Evolutionary conservation across 164 flowering plant species (phyloP).

Genomic region (Paratinospora sagittata): DNA sequence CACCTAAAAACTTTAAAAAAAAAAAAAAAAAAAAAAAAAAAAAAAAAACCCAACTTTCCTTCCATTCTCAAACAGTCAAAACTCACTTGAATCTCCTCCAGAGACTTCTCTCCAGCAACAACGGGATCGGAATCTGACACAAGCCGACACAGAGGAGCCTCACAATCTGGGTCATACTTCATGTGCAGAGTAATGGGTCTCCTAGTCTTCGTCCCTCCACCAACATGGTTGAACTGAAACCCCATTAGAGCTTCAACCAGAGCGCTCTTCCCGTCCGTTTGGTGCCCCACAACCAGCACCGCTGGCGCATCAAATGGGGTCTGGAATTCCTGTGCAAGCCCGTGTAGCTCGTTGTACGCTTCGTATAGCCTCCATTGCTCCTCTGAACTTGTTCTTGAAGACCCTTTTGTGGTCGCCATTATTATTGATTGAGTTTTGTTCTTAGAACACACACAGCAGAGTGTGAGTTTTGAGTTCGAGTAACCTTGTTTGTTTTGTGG

Average conservation of each 20-base stretch:
- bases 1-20: too few species aligned
- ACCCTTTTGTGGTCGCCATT: not conserved
- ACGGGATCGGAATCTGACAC: slow-evolving; percentile 56
- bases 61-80: too few species aligned
- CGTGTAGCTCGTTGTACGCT: slow-evolving; percentile 92
- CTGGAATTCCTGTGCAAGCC: slow-evolving; percentile 71
- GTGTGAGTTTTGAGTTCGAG: too few species aligned
- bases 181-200: slow-evolving; percentile 97
- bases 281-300: slow-evolving; percentile 90
- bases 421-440: not conserved
- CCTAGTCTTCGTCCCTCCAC: slow-evolving; percentile 98
- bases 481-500: not conserved
- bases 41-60: not conserved
- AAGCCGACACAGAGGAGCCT: slow-evolving; percentile 59
- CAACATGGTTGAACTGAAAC: slow-evolving; percentile 98
- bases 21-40: not conserved
- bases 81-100: slow-evolving; percentile 68
- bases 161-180: slow-evolving; percentile 70
- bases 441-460: too few species aligned
- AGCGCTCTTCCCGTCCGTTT: slow-evolving; percentile 97
- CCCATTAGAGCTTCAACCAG: slow-evolving; percentile 97
- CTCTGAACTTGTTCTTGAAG: slow-evolving; percentile 10
- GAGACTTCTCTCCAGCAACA: slow-evolving; percentile 41
- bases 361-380: slow-evolving; percentile 57
- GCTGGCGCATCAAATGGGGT: slow-evolving; percentile 99